Evolutionary conservation across 768 basidiomycete species (phyloP).

Genomic region (Auricularia sp.): DNA sequence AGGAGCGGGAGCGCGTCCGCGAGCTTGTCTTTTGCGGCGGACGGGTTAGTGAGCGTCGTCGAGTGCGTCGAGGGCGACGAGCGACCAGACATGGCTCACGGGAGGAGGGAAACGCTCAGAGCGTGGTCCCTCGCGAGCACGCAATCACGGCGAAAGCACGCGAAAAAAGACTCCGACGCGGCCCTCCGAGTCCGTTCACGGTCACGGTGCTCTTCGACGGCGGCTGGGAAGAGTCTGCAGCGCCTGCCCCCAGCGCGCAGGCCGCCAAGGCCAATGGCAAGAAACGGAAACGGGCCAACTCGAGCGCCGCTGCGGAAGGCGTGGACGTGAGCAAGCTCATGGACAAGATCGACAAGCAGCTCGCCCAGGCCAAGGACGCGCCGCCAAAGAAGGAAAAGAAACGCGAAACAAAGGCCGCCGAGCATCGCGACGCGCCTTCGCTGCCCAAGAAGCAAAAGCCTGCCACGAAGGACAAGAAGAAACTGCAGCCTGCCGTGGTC

Average conservation of each 20-base stretch:
- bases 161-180: too few species aligned
- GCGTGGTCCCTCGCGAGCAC: background rate
- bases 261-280: background rate
- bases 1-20: background rate
- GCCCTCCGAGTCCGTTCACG: too few species aligned
- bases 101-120: background rate
- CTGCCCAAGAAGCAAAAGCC: background rate
- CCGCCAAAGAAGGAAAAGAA: too few species aligned
- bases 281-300: conserved; percentile 3
- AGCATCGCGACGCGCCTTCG: too few species aligned
- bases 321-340: background rate
- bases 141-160: too few species aligned
- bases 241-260: background rate
- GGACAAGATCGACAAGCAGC: conserved; percentile 7
- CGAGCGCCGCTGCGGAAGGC: background rate
- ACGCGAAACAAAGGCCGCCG: background rate
- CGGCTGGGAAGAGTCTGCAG: conserved; percentile 3
- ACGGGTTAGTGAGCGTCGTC: background rate
- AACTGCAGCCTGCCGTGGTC: background rate
- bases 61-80: background rate
- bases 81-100: too few species aligned
- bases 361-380: background rate
- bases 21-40: background rate
- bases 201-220: background rate
- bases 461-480: background rate